Conservation (phyloP, 495 filamentous ascomycete species). For the Glutinoglossum americanum region DNA sequence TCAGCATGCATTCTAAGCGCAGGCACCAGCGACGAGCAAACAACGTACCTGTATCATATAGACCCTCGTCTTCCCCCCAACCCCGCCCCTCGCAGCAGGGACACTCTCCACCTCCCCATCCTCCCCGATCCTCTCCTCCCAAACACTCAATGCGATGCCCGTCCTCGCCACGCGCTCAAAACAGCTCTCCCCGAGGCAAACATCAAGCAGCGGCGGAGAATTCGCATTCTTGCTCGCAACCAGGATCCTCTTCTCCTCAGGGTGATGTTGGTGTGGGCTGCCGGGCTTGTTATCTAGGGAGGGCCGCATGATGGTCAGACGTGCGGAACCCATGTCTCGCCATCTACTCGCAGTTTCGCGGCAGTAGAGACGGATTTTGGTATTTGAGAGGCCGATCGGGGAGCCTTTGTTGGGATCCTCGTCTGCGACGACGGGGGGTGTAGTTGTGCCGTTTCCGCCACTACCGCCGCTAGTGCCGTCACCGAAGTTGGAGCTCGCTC, state of each 20-base stretch:
- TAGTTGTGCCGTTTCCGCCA: slow-evolving; percentile 20
- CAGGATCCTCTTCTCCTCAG: slow-evolving; percentile 62
- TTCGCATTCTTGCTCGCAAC: slow-evolving; percentile 45
- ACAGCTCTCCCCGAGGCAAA: slow-evolving; percentile 57
- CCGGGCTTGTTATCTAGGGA: slow-evolving; percentile 13
- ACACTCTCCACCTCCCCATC: slow-evolving; percentile 44
- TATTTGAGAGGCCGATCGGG: slow-evolving; percentile 43
- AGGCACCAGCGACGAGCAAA: too few relatives aligned
- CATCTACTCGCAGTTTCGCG: slow-evolving; percentile 60
- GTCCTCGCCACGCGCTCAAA: slow-evolving; percentile 67
- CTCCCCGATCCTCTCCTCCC: slow-evolving; percentile 55
- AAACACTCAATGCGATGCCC: slow-evolving; percentile 72
- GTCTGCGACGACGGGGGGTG: slow-evolving; percentile 15
- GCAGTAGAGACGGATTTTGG: slow-evolving; percentile 65
- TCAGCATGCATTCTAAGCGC: too few relatives aligned
- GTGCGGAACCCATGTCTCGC: slow-evolving; percentile 74
- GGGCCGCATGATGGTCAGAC: slow-evolving; percentile 52
- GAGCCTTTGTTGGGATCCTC: slow-evolving; percentile 29
- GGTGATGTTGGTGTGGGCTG: slow-evolving; percentile 1
- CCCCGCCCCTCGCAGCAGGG: slow-evolving; percentile 46
- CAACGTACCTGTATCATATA: slow-evolving; percentile 71
- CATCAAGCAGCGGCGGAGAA: slow-evolving; percentile 53
- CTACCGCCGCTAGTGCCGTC: slow-evolving; percentile 1
- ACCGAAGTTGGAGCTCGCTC: slow-evolving; percentile 13
- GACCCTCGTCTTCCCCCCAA: slow-evolving; percentile 46